These are phyloP conservation scores for Termitomyces sp. DNA, from an alignment of 1,284 basidiomycete genomes.

Conservation along the genomic window DNA sequence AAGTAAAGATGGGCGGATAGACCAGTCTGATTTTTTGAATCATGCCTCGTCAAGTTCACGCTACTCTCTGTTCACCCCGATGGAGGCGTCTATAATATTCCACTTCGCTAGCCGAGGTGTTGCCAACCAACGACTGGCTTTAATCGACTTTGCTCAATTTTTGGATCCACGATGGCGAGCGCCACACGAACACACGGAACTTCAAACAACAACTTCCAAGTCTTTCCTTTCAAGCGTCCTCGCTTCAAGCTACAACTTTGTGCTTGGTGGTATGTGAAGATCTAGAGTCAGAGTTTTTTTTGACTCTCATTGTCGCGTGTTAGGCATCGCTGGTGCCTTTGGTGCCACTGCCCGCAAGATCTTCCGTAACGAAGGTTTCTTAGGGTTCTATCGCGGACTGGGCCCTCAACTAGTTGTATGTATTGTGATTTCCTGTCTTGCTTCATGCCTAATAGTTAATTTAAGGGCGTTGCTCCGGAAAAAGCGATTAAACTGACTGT, in stretches of 20 bases:
- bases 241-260: conserved; percentile 81
- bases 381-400: conserved; percentile 95
- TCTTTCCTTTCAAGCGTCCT: conserved; percentile 44
- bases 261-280: conserved; percentile 68
- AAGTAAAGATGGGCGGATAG: conserved; percentile 89
- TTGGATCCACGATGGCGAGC: conserved; percentile 82
- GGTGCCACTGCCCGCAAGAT: conserved; percentile 93
- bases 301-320: conserved; percentile 7
- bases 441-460: conserved; percentile 2
- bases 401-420: conserved; percentile 89
- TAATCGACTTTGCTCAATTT: conserved; percentile 86
- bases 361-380: conserved; percentile 88
- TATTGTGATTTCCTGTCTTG: conserved; percentile 8
- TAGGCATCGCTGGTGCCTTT: conserved; percentile 84
- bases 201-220: conserved; percentile 25
- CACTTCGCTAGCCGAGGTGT: conserved; percentile 87
- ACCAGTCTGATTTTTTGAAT: conserved; percentile 77
- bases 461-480: conserved; percentile 93
- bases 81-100: conserved; percentile 94
- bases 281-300: neutral
- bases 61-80: conserved; percentile 89
- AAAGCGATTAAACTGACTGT: conserved; percentile 97
- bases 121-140: conserved; percentile 61
- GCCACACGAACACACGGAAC: conserved; percentile 50
- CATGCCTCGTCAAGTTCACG: conserved; percentile 72